Conservation (phyloP, 768 basidiomycete species). For the Boletellus ananas region DNA sequence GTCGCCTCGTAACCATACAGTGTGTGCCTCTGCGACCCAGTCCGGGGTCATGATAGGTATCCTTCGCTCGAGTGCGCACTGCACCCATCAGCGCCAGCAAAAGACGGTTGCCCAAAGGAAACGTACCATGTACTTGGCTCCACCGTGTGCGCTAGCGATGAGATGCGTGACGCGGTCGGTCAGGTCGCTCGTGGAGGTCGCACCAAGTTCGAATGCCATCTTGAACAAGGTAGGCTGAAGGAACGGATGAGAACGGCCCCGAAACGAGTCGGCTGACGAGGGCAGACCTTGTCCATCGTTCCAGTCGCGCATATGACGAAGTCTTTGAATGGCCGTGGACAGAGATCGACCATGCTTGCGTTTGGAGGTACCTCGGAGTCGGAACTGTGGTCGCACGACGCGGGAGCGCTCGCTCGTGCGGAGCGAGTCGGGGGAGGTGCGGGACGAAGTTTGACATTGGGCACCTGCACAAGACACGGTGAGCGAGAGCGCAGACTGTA, state of each 20-base stretch:
- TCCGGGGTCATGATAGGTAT: conserved; percentile 75
- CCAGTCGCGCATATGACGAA: conserved; percentile 74
- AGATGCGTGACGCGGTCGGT: conserved; percentile 89
- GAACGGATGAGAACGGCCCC: conserved; percentile 1
- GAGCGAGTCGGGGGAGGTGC: conserved; percentile 37
- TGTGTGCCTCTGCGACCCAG: conserved; percentile 74
- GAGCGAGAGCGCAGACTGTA: neutral
- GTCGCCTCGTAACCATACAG: conserved; percentile 74
- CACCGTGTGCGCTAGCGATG: conserved; percentile 73
- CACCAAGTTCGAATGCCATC: conserved; percentile 80
- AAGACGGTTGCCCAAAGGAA: neutral
- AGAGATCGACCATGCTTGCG: conserved; percentile 41
- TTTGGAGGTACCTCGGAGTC: conserved; percentile 51
- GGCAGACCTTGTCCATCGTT: conserved; percentile 70
- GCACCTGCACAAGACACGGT: conserved; percentile 48
- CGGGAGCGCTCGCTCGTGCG: conserved; percentile 13
- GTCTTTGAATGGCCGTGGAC: conserved; percentile 66
- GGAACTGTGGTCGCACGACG: conserved; percentile 39
- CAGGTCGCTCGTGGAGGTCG: conserved; percentile 60
- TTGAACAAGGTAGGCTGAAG: conserved; percentile 65
- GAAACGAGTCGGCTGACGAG: neutral
- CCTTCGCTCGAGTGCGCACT: conserved; percentile 81
- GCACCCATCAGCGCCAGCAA: conserved; percentile 1
- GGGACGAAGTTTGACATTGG: conserved; percentile 78
- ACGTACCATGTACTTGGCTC: conserved; percentile 77